These are phyloP conservation scores for Cubamyces sp. DNA, from an alignment of 768 basidiomycete genomes.

Conservation along the genomic window DNA sequence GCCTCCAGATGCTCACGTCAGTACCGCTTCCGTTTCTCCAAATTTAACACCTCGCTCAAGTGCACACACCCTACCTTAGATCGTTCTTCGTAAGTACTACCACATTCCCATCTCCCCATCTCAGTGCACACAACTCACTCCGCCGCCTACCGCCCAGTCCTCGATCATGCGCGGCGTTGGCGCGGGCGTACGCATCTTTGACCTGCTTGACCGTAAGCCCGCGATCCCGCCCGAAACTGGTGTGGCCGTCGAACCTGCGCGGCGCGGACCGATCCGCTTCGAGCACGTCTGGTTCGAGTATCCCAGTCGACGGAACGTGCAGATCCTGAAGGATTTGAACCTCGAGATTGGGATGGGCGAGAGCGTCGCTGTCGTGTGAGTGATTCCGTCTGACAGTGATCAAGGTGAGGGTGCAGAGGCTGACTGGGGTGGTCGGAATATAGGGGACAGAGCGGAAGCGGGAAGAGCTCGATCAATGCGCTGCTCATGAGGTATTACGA, in stretches of 20 bases:
- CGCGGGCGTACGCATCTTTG: conserved; percentile 92
- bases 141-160: conserved; percentile 48
- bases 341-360: conserved; percentile 83
- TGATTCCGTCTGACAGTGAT: conserved; percentile 25
- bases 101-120: conserved; percentile 15
- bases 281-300: conserved; percentile 89
- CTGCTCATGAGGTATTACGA: conserved; percentile 90
- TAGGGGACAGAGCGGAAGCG: conserved; percentile 91
- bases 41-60: neutral
- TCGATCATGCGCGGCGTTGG: conserved; percentile 98
- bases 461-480: conserved; percentile 91
- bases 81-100: conserved; percentile 42
- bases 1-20: conserved; percentile 79
- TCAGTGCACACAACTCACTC: neutral
- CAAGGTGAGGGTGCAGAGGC: neutral
- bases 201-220: conserved; percentile 82
- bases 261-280: conserved; percentile 76
- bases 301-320: conserved; percentile 80
- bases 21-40: conserved; percentile 25
- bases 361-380: conserved; percentile 91
- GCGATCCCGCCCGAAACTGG: conserved; percentile 72
- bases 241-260: conserved; percentile 51
- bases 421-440: neutral
- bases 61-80: conserved; percentile 26
- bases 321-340: conserved; percentile 82